Conservation (phyloP, 257 asterid genomes). For the Lavandula angustifolia region DNA sequence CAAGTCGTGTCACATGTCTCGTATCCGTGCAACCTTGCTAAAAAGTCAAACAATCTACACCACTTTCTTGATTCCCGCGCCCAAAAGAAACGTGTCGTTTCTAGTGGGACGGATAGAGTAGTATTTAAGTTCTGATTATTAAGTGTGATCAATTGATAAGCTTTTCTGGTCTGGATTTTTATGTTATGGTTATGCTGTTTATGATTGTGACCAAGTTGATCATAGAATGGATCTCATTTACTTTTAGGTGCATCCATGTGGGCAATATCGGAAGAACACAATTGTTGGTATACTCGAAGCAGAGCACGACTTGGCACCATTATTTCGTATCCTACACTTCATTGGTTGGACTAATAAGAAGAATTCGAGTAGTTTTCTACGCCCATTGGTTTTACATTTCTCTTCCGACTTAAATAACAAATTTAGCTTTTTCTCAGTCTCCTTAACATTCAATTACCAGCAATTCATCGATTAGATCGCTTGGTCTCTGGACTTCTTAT, state of each 20-base stretch:
- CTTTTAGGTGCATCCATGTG: slow-evolving; percentile 92
- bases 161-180: background rate
- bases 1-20: no score
- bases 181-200: background rate
- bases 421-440: slow-evolving; percentile 22
- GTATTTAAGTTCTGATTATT: background rate
- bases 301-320: slow-evolving; percentile 83
- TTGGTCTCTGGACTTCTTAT: slow-evolving; percentile 98
- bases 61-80: no score
- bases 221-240: slow-evolving; percentile 15
- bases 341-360: slow-evolving; percentile 19
- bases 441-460: slow-evolving; percentile 62
- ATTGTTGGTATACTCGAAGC: slow-evolving; percentile 93
- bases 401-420: slow-evolving; percentile 18
- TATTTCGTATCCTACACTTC: slow-evolving; percentile 80
- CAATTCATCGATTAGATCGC: slow-evolving; percentile 93
- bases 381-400: slow-evolving; percentile 15
- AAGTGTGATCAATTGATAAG: background rate
- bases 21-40: no score
- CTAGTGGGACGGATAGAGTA: no score
- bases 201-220: background rate
- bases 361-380: slow-evolving; percentile 9
- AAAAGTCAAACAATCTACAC: no score
- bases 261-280: slow-evolving; percentile 97
- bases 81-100: no score